A percentile compares a stretch with the other conserved stretches of the same genome.
Evolutionary conservation across 495 filamentous ascomycete genomes (phyloP).

Genomic region (Parmelia sp.): DNA sequence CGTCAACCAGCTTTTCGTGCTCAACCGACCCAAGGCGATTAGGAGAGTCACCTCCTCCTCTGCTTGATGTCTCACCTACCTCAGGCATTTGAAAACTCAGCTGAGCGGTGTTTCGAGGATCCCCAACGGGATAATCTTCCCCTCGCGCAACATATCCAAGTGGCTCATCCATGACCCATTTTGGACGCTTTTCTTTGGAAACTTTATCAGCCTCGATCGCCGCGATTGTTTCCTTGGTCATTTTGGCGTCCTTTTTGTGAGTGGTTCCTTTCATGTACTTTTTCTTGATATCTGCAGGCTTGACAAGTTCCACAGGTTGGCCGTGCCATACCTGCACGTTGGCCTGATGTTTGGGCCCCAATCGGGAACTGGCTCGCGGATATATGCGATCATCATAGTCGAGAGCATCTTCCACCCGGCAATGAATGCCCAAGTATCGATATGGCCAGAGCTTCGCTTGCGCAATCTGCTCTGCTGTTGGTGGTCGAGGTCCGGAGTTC

Average conservation of each 20-base stretch:
- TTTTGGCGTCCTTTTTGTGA: constrained; percentile 63
- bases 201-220: constrained; percentile 73
- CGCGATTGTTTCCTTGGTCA: constrained; percentile 70
- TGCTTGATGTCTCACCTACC: constrained; percentile 34
- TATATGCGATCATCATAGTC: constrained; percentile 99
- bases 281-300: constrained; percentile 79
- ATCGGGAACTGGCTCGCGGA: constrained; percentile 84
- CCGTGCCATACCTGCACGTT: constrained; percentile 79
- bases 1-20: constrained; percentile 54
- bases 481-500: constrained; percentile 53
- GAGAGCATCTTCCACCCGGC: constrained; percentile 88
- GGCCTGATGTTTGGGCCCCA: constrained; percentile 90
- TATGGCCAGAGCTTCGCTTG: constrained; percentile 94
- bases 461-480: constrained; percentile 83
- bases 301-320: constrained; percentile 78
- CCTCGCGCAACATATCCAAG: constrained; percentile 77
- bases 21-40: constrained; percentile 34
- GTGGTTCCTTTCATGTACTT: constrained; percentile 55
- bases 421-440: constrained; percentile 92
- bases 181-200: constrained; percentile 72
- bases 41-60: constrained; percentile 44
- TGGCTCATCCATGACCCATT: constrained; percentile 90
- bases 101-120: constrained; percentile 49
- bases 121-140: constrained; percentile 59
- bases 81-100: constrained; percentile 49